Evolutionary conservation across 331 rosid species (phyloP), one percentile per base, ranked within the genome.

Genomic region (Quercus tomentella): DNA sequence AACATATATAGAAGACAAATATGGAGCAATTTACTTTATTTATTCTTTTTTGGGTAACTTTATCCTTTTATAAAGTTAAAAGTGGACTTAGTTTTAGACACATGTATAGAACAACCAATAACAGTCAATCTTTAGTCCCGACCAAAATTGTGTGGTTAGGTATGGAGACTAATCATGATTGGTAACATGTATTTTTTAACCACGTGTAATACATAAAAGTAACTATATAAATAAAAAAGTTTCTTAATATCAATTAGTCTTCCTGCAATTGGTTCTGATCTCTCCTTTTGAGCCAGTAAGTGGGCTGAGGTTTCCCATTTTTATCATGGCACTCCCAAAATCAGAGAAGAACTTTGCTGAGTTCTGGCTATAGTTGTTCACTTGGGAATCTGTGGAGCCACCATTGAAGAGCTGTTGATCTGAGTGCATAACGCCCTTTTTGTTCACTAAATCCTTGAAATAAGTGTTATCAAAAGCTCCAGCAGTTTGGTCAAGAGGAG

Each of bases 291-390:
- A 21, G 2, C 79, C 80, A 28, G 77, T 82, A 1, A 79, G 43
- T 31, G 88, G 84, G 4, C 15, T 56, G 7, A 82, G 76, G 58
- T n/a, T 5, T 30, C 55, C 55, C 88, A 85, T 85, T 79, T 82
- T 85, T 1, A 82, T 4, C 88, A 85, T 85, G 22, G 88, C 86
- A 35, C 54, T 2, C 18, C 82, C 80, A 58, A 85, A 85, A n/a
- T 85, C 88, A 30, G 30, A 25, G 20, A 49, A 72, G 75, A 85
- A 85, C 14, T 26, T 33, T 6, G 66, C 76, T 20, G 30, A 4
- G 37, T 60, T 25, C 23, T 25, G 26, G 30, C 70, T 79, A n/a
- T 82, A 85, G 15, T 3, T 4, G 12, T 0, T 8, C 1, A 85
- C 88, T 67, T 57, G 79, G 3, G 70, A 20, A 5, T 58, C 71